These are phyloP conservation scores for Pseudogymnoascus sp. DNA, from an alignment of 2,329 filamentous ascomycete genomes.

Conservation along the genomic window DNA sequence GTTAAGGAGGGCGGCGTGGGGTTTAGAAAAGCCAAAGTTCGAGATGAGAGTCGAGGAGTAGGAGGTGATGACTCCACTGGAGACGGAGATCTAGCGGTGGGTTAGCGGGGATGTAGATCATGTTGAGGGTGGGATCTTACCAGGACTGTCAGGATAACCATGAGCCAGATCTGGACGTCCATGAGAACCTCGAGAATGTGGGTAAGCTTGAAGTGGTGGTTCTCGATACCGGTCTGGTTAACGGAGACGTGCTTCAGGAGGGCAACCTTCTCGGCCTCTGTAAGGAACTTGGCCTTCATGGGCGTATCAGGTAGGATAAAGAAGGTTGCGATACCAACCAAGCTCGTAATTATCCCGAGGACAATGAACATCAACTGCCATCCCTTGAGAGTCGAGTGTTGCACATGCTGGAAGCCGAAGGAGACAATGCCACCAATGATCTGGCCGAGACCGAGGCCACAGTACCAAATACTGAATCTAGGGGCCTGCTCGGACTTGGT, in stretches of 20 bases:
- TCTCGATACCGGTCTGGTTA: constrained; percentile 49
- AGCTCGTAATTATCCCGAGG: constrained; percentile 39
- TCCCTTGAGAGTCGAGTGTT: constrained; percentile 29
- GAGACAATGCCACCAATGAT: constrained; percentile 40
- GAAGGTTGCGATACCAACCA: constrained; percentile 35
- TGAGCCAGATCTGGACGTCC: constrained; percentile 46
- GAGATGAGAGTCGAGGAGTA: constrained; percentile 49
- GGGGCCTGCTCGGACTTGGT: constrained; percentile 50
- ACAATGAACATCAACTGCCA: constrained; percentile 47
- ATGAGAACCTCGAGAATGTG: constrained; percentile 43
- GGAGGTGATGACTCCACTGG: constrained; percentile 46
- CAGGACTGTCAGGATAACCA: constrained; percentile 42
- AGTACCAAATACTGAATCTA: constrained; percentile 55
- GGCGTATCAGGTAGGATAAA: constrained; percentile 43
- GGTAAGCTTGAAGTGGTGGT: constrained; percentile 39
- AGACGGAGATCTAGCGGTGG: constrained; percentile 37
- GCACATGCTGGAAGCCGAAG: constrained; percentile 49
- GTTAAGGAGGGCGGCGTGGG: constrained; percentile 44
- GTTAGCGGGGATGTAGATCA: constrained; percentile 19
- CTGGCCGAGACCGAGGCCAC: constrained; percentile 52
- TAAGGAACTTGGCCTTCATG: constrained; percentile 36
- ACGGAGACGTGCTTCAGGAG: constrained; percentile 45
- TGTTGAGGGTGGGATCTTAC: constrained; percentile 28
- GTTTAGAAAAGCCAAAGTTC: constrained; percentile 39
- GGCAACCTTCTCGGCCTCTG: constrained; percentile 34